A percentile compares a stretch with the other conserved stretches of the same genome.
phyloP scores from a whole-genome alignment of 2,329 filamentous ascomycete species.

The Beauveria brongniartii region DNA sequence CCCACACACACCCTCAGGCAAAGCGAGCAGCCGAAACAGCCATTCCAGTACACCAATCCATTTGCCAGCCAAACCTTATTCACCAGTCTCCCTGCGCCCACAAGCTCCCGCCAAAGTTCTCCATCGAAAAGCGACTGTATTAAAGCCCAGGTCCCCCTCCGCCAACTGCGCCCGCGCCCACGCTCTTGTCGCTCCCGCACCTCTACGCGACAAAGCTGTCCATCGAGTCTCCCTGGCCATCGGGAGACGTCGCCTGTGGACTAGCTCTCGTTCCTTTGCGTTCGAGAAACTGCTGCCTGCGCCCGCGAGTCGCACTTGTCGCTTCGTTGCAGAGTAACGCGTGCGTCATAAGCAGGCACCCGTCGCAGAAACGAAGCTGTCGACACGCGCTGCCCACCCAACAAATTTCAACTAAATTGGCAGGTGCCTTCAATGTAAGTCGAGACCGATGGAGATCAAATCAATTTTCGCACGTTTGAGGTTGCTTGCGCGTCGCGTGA shows the following conservation, averaged over 20 bases:
- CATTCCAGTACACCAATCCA: neutral
- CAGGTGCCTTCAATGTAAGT: constrained; percentile 12
- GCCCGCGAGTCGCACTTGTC: neutral
- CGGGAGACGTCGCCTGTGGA: neutral
- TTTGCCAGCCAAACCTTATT: neutral
- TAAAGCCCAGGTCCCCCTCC: neutral
- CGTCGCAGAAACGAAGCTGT: neutral
- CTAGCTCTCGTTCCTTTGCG: neutral
- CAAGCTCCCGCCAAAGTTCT: neutral
- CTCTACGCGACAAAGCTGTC: neutral
- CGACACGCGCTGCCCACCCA: neutral
- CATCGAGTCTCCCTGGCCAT: neutral
- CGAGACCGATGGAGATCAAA: neutral
- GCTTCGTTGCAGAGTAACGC: neutral
- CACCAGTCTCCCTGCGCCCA: neutral
- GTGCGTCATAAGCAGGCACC: neutral
- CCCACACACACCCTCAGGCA: neutral
- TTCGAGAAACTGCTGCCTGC: neutral
- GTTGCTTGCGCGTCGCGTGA: neutral
- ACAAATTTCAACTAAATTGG: neutral
- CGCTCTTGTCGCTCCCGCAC: neutral
- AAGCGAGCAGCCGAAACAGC: neutral
- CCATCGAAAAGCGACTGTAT: neutral
- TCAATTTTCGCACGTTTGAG: neutral
- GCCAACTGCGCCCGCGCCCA: neutral